Base-by-base conservation (phyloP, 2,329 filamentous ascomycete species). In the Phymatotrichopsis omnivora region DNA sequence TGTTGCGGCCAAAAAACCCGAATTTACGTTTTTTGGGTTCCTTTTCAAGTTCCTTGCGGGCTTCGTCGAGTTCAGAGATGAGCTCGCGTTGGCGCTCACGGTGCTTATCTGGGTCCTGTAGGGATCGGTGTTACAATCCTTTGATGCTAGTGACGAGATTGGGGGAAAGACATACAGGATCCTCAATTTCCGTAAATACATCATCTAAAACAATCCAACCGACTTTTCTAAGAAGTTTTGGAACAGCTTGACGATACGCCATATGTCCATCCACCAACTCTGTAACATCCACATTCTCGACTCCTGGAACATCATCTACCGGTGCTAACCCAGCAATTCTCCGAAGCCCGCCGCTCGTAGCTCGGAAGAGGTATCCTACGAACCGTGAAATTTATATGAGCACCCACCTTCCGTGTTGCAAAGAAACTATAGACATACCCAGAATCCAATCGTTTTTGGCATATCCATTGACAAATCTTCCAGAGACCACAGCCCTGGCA, bases 401-500 rank as follows among this genome's bases (percentile, higher is more conserved):
- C n/a, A n/a, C n/a, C n/a, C n/a, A n/a, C n/a, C n/a, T n/a, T n/a
- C n/a, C n/a, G n/a, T n/a, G n/a, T n/a, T n/a, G n/a, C n/a, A n/a
- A n/a, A n/a, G n/a, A 50, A 81, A n/a, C n/a, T n/a, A n/a, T n/a
- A n/a, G n/a, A n/a, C n/a, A n/a, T n/a, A n/a, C n/a, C 86, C 38
- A 98, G 66, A 59, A 98, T 96, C 91, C 91, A 98, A 66, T 98
- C 91, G 61, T 91, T 95, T 36, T 75, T 82, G 56, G 91, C 84
- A 66, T 87, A 98, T 12, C 85, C 91, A 60, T 94, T 98, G 54
- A 98, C 78, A 56, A 96, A 94, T 31, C 87, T 76, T n/a, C 91
- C 91, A 6, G 84, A 74, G 3, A 96, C 83, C 3, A 94, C 80
- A n/a, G 80, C 80, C 44, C 82, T 77, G 7, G 81, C 83, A 57